Conservation (phyloP, 2,329 filamentous ascomycete species). For the Fonsecaea monophora region DNA sequence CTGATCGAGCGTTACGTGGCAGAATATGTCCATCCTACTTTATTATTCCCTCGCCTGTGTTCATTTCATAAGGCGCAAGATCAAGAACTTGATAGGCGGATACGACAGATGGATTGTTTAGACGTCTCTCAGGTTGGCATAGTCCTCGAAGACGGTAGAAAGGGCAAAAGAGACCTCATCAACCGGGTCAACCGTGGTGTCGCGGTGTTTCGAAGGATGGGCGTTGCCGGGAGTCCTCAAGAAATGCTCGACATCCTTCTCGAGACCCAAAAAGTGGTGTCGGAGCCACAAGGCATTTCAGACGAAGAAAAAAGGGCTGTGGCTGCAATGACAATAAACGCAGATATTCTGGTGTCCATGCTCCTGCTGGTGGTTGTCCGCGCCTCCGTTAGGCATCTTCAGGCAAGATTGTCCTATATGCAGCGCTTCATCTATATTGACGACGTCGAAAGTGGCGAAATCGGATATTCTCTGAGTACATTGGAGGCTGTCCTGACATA, state of each 20-base stretch:
- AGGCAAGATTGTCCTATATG: constrained; percentile 91
- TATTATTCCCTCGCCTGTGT: constrained; percentile 83
- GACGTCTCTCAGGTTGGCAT: constrained; percentile 96
- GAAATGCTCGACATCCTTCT: constrained; percentile 86
- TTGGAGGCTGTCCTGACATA: constrained; percentile 94
- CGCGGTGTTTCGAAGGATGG: constrained; percentile 87
- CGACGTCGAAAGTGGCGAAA: constrained; percentile 93
- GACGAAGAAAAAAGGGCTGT: constrained; percentile 59
- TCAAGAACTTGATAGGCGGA: constrained; percentile 83
- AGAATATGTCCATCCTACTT: constrained; percentile 84
- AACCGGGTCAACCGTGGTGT: constrained; percentile 78
- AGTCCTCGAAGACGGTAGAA: constrained; percentile 76
- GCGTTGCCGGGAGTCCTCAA: constrained; percentile 76
- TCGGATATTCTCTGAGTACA: constrained; percentile 94
- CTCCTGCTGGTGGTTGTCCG: constrained; percentile 91
- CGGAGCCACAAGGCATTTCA: constrained; percentile 58
- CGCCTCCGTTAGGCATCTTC: constrained; percentile 83
- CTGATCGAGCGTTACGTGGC: constrained; percentile 94
- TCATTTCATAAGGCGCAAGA: constrained; percentile 81
- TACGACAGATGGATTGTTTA: constrained; percentile 89
- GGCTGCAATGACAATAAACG: constrained; percentile 72
- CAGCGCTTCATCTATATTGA: constrained; percentile 97
- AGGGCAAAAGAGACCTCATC: constrained; percentile 81
- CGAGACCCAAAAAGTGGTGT: constrained; percentile 82
- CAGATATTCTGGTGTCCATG: constrained; percentile 90